Evolutionary conservation across 495 filamentous ascomycete genomes (phyloP).

Genomic region (Tuber microsphaerosporum): DNA sequence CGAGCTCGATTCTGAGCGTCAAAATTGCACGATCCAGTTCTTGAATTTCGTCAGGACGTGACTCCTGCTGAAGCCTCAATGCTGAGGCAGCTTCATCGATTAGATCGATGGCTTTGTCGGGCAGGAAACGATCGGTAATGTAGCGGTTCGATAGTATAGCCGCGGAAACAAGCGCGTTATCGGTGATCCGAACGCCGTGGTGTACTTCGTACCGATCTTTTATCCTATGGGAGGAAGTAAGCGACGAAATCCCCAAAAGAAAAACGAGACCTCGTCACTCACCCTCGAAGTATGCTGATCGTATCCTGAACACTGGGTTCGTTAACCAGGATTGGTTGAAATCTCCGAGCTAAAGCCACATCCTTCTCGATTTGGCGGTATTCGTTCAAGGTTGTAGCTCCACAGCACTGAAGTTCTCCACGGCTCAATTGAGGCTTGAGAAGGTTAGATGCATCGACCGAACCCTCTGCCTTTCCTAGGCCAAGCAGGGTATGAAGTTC

Average conservation of each 20-base stretch:
- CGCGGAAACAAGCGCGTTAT: constrained; percentile 83
- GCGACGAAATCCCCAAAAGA: constrained; percentile 77
- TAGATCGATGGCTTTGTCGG: constrained; percentile 94
- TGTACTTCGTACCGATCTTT: constrained; percentile 97
- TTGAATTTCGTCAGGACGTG: constrained; percentile 87
- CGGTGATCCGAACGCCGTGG: constrained; percentile 88
- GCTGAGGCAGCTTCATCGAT: constrained; percentile 94
- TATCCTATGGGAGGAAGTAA: constrained; percentile 84
- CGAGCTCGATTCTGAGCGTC: constrained; percentile 94
- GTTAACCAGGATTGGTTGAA: constrained; percentile 84
- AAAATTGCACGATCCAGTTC: constrained; percentile 88
- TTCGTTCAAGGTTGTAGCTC: constrained; percentile 86
- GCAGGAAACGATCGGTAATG: constrained; percentile 89
- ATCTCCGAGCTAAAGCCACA: constrained; percentile 81
- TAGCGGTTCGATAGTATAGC: constrained; percentile 91
- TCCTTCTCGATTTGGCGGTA: constrained; percentile 94
- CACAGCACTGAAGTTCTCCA: constrained; percentile 90
- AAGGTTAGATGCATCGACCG: constrained; percentile 91
- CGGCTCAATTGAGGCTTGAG: constrained; percentile 88
- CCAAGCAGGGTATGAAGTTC: constrained; percentile 89
- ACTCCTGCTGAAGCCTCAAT: constrained; percentile 87
- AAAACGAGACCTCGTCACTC: constrained; percentile 63
- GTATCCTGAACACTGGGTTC: constrained; percentile 88
- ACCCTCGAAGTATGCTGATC: constrained; percentile 80
- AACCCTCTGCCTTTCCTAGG: constrained; percentile 89